Evolutionary conservation across 129 eudicot species (phyloP).

Genomic region (Tanacetum coccineum): DNA sequence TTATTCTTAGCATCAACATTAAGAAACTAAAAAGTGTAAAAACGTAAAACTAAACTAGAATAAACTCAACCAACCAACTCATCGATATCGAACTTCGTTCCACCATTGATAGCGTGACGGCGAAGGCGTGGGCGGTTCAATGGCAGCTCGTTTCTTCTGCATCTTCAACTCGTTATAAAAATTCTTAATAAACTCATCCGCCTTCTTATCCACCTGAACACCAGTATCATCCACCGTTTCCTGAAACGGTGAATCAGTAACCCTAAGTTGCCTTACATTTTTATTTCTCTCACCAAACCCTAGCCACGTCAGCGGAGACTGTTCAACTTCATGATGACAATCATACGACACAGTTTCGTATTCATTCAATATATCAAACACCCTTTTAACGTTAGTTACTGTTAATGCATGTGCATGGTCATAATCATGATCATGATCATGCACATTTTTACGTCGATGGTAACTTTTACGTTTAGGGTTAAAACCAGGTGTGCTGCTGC

Average conservation of each 20-base stretch:
- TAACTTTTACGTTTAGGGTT: slow-evolving; percentile 31
- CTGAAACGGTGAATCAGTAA: slow-evolving; percentile 71
- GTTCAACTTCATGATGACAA: slow-evolving; percentile 20
- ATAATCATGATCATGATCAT: not conserved
- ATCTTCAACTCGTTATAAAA: slow-evolving; percentile 59
- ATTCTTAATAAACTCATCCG: slow-evolving; percentile 73
- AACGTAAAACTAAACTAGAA: slow-evolving; percentile 17
- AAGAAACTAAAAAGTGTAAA: not conserved
- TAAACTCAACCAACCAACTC: not conserved
- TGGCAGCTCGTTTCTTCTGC: slow-evolving; percentile 45
- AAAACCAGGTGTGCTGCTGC: slow-evolving; percentile 54
- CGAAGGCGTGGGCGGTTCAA: slow-evolving; percentile 51
- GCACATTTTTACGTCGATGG: slow-evolving; percentile 5
- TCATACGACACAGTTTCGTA: not conserved
- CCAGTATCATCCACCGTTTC: slow-evolving; percentile 31
- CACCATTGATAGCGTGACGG: slow-evolving; percentile 35
- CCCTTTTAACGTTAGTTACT: slow-evolving; percentile 30
- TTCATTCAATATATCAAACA: slow-evolving; percentile 44
- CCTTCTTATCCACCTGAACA: slow-evolving; percentile 63
- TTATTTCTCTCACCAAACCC: slow-evolving; percentile 61
- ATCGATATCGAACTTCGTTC: slow-evolving; percentile 36
- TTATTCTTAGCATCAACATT: slow-evolving; percentile 18
- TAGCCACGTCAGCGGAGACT: slow-evolving; percentile 45
- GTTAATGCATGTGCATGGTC: slow-evolving; percentile 3
- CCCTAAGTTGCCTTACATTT: slow-evolving; percentile 54